phyloP scores from a whole-genome alignment of 441 rosid species.

The Syzygium malaccense region DNA sequence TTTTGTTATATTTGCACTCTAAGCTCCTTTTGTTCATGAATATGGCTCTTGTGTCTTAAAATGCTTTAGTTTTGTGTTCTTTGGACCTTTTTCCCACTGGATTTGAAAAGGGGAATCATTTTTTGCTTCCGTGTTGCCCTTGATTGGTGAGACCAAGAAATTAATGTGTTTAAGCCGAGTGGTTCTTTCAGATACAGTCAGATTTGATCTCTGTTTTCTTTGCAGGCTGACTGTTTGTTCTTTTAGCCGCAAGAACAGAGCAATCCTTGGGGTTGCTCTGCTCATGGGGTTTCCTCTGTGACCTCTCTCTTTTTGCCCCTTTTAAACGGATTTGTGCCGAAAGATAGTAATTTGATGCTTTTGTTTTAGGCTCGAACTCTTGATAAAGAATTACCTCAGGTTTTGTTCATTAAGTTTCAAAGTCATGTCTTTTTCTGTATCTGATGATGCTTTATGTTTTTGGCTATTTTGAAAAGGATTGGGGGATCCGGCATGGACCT shows the following conservation, averaged over 20 bases:
- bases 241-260: background rate
- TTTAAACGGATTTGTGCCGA: background rate
- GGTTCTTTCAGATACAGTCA: background rate
- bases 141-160: background rate
- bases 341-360: background rate
- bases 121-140: background rate
- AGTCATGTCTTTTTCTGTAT: background rate
- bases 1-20: background rate
- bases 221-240: background rate
- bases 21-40: background rate
- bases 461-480: background rate
- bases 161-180: background rate
- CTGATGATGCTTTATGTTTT: background rate
- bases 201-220: background rate
- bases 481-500: background rate
- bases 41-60: background rate
- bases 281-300: background rate
- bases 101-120: rapidly evolving
- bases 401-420: background rate
- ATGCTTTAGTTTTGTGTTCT: background rate
- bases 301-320: background rate
- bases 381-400: background rate
- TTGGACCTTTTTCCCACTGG: background rate
- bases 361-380: background rate
- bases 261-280: background rate